Conservation (phyloP, 176 grass and related monocot species). For the Typha latifolia region DNA sequence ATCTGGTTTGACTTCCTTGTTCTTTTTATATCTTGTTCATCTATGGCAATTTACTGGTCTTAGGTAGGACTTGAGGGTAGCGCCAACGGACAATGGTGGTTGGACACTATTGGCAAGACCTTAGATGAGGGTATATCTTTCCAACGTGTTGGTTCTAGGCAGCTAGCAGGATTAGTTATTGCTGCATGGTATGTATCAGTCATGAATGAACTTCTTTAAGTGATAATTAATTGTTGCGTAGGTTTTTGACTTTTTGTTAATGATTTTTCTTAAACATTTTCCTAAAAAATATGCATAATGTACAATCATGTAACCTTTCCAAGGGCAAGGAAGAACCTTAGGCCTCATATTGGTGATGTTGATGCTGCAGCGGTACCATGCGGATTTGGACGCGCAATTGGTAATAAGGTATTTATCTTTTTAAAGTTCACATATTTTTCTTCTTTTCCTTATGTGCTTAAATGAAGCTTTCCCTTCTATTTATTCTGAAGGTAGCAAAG, state of each 20-base stretch:
- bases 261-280: not conserved
- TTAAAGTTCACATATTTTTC: slow-evolving; percentile 11
- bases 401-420: slow-evolving; percentile 63
- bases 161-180: slow-evolving; percentile 85
- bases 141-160: slow-evolving; percentile 94
- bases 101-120: slow-evolving; percentile 82
- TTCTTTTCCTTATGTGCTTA: slow-evolving; percentile 3
- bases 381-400: slow-evolving; percentile 87
- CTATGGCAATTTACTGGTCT: slow-evolving; percentile 17
- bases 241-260: not conserved
- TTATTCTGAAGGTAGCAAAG: too few relatives aligned
- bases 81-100: slow-evolving; percentile 96
- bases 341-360: slow-evolving; percentile 90
- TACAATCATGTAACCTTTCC: slow-evolving; percentile 32
- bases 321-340: slow-evolving; percentile 81
- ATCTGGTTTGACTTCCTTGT: not conserved
- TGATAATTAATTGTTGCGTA: slow-evolving; percentile 13
- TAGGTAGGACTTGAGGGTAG: slow-evolving; percentile 99
- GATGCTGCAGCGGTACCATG: slow-evolving; percentile 90
- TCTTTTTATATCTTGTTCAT: slow-evolving; percentile 5
- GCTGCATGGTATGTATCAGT: slow-evolving; percentile 65
- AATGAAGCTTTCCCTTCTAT: too few relatives aligned
- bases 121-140: slow-evolving; percentile 79
- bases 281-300: slow-evolving; percentile 14
- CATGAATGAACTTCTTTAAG: slow-evolving; percentile 12